Percentiles rank a stretch among this genome's conserved stretches.
These are phyloP conservation scores for Rhodotorula taiwanensis DNA, from an alignment of 768 basidiomycete species.

Conservation along the genomic window DNA sequence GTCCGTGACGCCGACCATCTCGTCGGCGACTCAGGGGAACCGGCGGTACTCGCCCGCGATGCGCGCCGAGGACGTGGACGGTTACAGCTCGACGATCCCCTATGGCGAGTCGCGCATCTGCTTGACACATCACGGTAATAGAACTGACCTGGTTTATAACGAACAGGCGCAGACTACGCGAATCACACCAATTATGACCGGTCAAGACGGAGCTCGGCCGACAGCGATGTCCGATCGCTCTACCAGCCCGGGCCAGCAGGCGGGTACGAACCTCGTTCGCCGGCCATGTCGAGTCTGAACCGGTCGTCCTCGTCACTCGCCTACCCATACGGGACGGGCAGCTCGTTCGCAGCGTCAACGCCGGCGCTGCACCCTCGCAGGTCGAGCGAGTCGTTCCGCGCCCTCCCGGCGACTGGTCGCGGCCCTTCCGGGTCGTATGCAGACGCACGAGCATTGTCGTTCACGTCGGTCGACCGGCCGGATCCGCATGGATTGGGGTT, in stretches of 20 bases:
- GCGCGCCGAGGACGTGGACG: slow-evolving; percentile 4
- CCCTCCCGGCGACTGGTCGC: slow-evolving; percentile 22
- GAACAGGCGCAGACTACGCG: too few species aligned
- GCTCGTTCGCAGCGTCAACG: slow-evolving; percentile 11
- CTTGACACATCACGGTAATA: too few species aligned
- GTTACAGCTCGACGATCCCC: not conserved
- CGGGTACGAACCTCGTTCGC: slow-evolving; percentile 14
- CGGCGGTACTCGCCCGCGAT: slow-evolving; percentile 1
- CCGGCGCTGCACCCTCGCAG: slow-evolving; percentile 20
- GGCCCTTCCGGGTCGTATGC: slow-evolving; percentile 7
- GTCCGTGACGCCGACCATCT: slow-evolving; percentile 1
- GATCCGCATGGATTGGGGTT: slow-evolving; percentile 10
- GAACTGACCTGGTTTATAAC: too few species aligned
- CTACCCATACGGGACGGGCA: slow-evolving; percentile 18
- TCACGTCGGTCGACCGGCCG: slow-evolving; percentile 30
- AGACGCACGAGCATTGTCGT: slow-evolving; percentile 32
- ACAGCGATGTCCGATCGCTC: slow-evolving; percentile 23
- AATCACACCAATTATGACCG: slow-evolving; percentile 6
- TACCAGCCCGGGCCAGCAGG: slow-evolving; percentile 13
- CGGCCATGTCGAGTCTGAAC: slow-evolving; percentile 39
- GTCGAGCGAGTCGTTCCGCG: slow-evolving; percentile 37
- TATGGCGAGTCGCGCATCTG: too few species aligned
- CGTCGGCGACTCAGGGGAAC: not conserved
- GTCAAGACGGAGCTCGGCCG: slow-evolving; percentile 24
- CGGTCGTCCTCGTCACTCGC: slow-evolving; percentile 27